These are phyloP conservation scores for Lasiosphaeria hispida DNA, from an alignment of 495 filamentous ascomycete genomes.

Conservation along the genomic window DNA sequence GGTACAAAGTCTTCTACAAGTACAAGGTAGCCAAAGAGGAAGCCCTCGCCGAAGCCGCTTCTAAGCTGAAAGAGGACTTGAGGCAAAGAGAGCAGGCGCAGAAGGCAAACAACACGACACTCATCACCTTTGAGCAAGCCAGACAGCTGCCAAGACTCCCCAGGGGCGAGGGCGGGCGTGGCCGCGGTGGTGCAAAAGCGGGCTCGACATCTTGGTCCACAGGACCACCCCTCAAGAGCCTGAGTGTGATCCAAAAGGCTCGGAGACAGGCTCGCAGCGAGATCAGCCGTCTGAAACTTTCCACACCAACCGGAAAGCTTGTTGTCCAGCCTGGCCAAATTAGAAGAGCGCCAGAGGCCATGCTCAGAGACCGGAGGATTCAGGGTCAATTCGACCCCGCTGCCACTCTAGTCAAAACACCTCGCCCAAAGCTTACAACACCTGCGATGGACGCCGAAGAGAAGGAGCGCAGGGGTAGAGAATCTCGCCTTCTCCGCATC, in stretches of 20 bases:
- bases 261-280: conserved; percentile 10
- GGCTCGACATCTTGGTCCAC: background rate
- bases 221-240: conserved; percentile 6
- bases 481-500: conserved; percentile 29
- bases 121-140: conserved; percentile 24
- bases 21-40: conserved; percentile 44
- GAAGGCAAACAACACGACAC: conserved; percentile 25
- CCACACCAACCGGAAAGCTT: conserved; percentile 24
- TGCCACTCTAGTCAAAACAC: conserved; percentile 10
- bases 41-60: conserved; percentile 49
- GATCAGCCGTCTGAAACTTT: conserved; percentile 21
- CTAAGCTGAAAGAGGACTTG: conserved; percentile 34
- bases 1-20: conserved; percentile 37
- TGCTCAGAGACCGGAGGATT: conserved; percentile 36
- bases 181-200: background rate
- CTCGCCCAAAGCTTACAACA: background rate
- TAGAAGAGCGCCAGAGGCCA: conserved; percentile 33
- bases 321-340: conserved; percentile 29
- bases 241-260: conserved; percentile 17
- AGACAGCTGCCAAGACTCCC: conserved; percentile 20
- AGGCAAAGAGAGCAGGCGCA: conserved; percentile 31
- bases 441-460: background rate
- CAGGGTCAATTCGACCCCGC: conserved; percentile 24
- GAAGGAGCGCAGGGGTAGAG: conserved; percentile 16
- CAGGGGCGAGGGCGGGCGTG: background rate